Base-by-base conservation (phyloP, 202 grass and related monocot genomes). In the Panicum virgatum region DNA sequence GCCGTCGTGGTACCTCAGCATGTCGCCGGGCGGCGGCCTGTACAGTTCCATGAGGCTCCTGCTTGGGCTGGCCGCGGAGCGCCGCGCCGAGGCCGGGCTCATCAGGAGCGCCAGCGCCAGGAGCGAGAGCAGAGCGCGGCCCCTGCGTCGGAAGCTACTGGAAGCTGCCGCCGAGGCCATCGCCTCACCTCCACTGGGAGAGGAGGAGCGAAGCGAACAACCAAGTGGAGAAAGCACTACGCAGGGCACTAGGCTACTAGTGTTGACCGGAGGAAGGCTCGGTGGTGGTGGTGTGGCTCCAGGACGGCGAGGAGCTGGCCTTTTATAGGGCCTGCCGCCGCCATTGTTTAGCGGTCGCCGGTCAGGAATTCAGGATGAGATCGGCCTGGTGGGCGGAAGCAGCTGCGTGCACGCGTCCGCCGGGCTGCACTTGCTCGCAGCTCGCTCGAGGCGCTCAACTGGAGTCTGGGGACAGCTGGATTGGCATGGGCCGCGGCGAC, bases 1-100 rank as follows among this genome's bases (percentile, higher is more conserved):
- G 75, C 90, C 91, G 69, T 89, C 83, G 84, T 97, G 93, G 81
- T 94, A 94, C 36, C 76, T 48, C 20, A 93, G 52, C 9, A 90
- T 83, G 48, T 92, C 81, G 18, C 61, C 68, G 29, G 87, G 57
- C 50, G 69, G 66, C 13, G 84, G 84, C 26, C 56, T 64, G 81
- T 87, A 89, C 76, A 91, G 66, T 46, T 40, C 81, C 69, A 86
- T 71, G 23, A 91, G 89, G 69, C n/a, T 83, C 84, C 84, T 89
- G 53, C 52, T 27, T n/a, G n/a, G 0, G 29, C 64, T 16, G 19
- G 81, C 43, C 16, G 0, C n/a, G n/a, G n/a, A n/a, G 32, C 18
- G 46, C 23, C 60, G 37, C 3, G 64, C 76, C 15, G 81, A 34
- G n/a, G n/a, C n/a, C n/a, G n/a, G n/a, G 64, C 79, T 84, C 83